Evolutionary conservation across 1,284 basidiomycete genomes (phyloP), one percentile per base, ranked within the genome.

Genomic region (Phellopilus nigrolimitatus): DNA sequence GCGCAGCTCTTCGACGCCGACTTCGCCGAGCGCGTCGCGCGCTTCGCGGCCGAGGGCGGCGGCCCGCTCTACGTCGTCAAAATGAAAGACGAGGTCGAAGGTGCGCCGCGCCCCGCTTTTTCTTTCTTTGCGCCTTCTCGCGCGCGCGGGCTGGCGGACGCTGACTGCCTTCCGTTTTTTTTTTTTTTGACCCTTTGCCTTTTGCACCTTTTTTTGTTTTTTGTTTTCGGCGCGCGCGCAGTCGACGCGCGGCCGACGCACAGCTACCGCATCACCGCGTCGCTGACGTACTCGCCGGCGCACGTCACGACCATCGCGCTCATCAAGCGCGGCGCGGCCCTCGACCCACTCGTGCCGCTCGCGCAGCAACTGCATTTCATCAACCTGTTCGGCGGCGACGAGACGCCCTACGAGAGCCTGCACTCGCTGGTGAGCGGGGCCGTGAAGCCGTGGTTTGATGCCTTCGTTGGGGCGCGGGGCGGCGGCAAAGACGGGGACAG

Each of bases 391-490:
- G 91, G 91, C 19, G 90, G 91, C 3, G 87, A 92, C 39, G 87
- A 91, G 56, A 86, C 91, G 1, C 95, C 95, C 0, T 99, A 98
- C 63, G 95, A 98, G 67, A 91, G 91, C 63, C 71, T 99, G 15
- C 95, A 98, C 67, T 91, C 91, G n/a, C 81, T 99, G 22, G 93
- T 99, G 9, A 97, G 95, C 63, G 88, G 84, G 57, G 95, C 93
- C 62, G 93, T 98, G 43, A 95, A 97, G 57, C 95, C 95, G 0
- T 98, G 93, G 87, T 98, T 99, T 62, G 95, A 98, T 67, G 94
- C 94, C 10, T 98, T 97, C 62, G 92, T 97, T 25, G 87, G 87
- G 2, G 71, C 82, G 13, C 72, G 83, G 37, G 80, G 80, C n/a
- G 76, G 78, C 48, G 81, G 78, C 28, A 92, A 92, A 65, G 91